Base-by-base conservation (phyloP, 495 filamentous ascomycete species). In the Astrothelium subdiscretum region DNA sequence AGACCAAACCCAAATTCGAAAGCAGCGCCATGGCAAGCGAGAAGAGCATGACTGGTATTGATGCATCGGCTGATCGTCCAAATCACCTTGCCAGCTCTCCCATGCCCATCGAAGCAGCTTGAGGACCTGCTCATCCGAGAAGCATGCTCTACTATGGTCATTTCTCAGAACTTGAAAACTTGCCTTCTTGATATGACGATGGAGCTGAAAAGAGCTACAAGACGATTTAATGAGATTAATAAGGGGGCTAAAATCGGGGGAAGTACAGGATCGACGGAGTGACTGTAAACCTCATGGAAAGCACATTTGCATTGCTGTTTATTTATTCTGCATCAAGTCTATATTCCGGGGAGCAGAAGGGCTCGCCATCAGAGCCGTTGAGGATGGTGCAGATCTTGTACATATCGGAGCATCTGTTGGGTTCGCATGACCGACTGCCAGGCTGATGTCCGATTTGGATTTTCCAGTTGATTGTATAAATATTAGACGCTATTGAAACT, bases 1-100 rank as follows among this genome's bases (percentile, higher is more conserved):
- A 90, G 70, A 84, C 80, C 73, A 95, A 94, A 72, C 81, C 87
- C 72, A 87, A 87, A 67, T 83, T 86, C 62, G 85, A 85, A 61
- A 85, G 80, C 70, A 85, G 82, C 65, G 85, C 84, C 63, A 69
- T 83, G 59, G 83, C 83, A 58, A 91, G 87, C 72, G 90, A 91
- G 65, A 85, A 83, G 74, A 88, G 88, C 66, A 85, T 82, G 68
- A 78, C 79, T 62, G 84, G 80, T 31, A 82, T 81, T 52, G 79
- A 76, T 24, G 82, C 76, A 32, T 73, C 72, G 26, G 79, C n/a
- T 15, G 43, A 48, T 20, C 11, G 12, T n/a, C 20, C 44, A 51
- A 63, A 64, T 44, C 77, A 74, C 71, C 62, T 67, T 72, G 76
- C 70, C 63, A 74, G 38, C 71, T 73, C 52, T 70, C 77, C 35